Conservation (phyloP, 2,329 filamentous ascomycete species). For the Diplodia corticola region DNA sequence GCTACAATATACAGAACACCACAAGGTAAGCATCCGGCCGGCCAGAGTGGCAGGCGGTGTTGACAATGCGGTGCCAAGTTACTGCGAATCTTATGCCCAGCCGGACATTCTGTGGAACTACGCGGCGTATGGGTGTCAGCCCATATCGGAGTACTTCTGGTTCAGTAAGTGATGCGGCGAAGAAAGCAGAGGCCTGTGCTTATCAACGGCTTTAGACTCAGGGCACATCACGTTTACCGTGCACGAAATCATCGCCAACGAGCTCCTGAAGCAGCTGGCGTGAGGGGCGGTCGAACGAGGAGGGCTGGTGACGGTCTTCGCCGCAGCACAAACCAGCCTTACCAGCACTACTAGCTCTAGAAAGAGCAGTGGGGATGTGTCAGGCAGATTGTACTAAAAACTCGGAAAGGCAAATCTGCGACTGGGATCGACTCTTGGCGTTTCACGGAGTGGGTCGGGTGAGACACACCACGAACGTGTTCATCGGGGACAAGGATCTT, state of each 20-base stretch:
- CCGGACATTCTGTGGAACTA: conserved; percentile 41
- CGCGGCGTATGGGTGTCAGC: conserved; percentile 15
- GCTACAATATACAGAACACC: conserved; percentile 49
- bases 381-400: conserved; percentile 8
- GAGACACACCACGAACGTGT: neutral
- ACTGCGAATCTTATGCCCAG: conserved; percentile 49
- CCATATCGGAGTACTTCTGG: conserved; percentile 20
- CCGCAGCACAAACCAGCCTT: neutral
- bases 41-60: neutral
- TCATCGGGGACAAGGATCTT: neutral
- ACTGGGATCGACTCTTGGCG: conserved; percentile 10
- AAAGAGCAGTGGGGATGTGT: neutral
- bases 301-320: neutral
- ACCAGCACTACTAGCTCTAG: neutral
- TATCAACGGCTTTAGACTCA: neutral
- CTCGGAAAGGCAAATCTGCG: neutral
- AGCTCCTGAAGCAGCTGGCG: conserved; percentile 9
- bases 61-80: conserved; percentile 27
- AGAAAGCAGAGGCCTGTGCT: neutral
- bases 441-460: conserved; percentile 5
- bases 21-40: conserved; percentile 31
- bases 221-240: conserved; percentile 20
- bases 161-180: conserved; percentile 8
- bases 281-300: neutral
- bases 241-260: conserved; percentile 11